Evolutionary conservation across 495 filamentous ascomycete species (phyloP).

Genomic region (Astrocystis sublimbata): DNA sequence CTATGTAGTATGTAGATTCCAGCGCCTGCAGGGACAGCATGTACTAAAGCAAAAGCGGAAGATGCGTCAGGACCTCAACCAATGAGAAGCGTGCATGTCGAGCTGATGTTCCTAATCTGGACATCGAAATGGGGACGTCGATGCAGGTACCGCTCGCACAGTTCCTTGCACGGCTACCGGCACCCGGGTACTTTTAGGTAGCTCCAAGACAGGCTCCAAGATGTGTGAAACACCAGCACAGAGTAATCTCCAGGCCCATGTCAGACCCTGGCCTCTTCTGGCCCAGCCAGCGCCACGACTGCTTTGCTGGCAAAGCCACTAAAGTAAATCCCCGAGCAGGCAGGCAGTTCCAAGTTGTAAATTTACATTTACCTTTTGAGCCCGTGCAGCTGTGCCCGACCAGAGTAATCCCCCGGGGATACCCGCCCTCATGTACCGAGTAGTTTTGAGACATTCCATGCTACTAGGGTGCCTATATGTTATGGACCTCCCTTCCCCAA

Average conservation of each 20-base stretch:
- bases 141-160: conserved; percentile 1
- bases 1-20: no score
- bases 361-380: no score
- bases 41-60: conserved; percentile 1
- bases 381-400: not conserved
- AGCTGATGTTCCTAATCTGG: conserved; percentile 11
- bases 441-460: not conserved
- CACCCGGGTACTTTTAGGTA: not conserved
- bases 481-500: no score
- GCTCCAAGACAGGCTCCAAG: not conserved
- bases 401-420: not conserved
- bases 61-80: not conserved
- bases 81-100: not conserved
- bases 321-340: not conserved
- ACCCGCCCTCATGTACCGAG: no score
- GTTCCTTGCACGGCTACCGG: not conserved
- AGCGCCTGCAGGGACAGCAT: not conserved
- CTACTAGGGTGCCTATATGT: no score
- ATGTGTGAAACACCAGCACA: not conserved
- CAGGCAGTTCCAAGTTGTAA: not conserved
- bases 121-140: conserved; percentile 8
- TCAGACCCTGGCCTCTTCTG: not conserved
- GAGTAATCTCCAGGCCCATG: not conserved
- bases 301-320: conserved; percentile 8
- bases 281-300: conserved; percentile 2